Evolutionary conservation across 306 rosid species (phyloP), one percentile per base, ranked within the genome.

Genomic region (Citrullus colocynthis): DNA sequence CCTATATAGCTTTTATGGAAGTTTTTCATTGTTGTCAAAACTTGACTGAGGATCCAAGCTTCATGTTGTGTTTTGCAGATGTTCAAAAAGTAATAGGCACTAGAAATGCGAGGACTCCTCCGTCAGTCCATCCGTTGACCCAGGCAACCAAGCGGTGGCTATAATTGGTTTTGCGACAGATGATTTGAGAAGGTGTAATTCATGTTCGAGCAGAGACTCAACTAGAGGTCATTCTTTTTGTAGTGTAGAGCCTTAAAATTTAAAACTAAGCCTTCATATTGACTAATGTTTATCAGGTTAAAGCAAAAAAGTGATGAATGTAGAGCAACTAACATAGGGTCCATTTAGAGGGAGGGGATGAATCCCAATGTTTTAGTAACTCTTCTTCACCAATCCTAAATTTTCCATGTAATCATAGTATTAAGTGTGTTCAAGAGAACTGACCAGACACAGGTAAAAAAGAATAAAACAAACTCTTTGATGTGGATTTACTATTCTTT

Each of bases 61-160:
- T 44, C 32, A 36, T 78, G 16, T 37, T 83, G 78, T 74, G 21
- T 60, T 37, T n/a, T 74, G 83, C 71, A 94, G 97, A 84, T 82
- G 86, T 81, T 24, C 83, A 81, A 56, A 91, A 90, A 8, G 86
- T 81, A 36, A 87, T 81, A 55, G 93, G 89, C 20, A 81, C 49
- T 36, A 87, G 88, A 85, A 88, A 80, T 87, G 89, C 89, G 14
- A 90, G 84, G 83, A 89, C 97, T 20, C 98, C 97, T 87, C 95
- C 97, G 51, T 87, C 92, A 4, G 81, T 82, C 9, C 71, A 75
- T 56, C 83, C 88, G 55, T 84, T 93, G 36, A 76, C 84, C 37
- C 91, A 83, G 86, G 59, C 51, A 32, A 48, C 82, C 3, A 86
- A 83, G 81, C 78, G 90, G 45, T 94, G 97, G 96, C 78, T 78